A percentile compares a stretch with the other conserved stretches of the same genome.
Conservation (phyloP, 306 rosid species). For the Leucaena leucocephala region DNA sequence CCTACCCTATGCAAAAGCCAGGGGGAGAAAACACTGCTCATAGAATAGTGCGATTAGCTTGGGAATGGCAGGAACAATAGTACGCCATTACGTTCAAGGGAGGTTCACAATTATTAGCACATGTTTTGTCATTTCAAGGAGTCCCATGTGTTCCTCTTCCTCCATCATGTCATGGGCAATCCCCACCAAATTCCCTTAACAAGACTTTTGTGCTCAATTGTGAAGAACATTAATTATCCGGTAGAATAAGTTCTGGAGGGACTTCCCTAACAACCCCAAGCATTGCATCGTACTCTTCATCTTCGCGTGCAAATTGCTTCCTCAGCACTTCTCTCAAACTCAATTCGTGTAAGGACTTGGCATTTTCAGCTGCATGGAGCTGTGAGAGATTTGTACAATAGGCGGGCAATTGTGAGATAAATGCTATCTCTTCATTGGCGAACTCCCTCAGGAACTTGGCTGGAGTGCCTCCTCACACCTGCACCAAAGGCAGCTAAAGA, state of each 20-base stretch:
- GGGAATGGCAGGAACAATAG: neutral
- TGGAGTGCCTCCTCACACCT: conserved; percentile 99
- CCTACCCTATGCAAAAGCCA: neutral
- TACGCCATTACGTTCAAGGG: neutral
- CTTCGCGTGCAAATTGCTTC: conserved; percentile 80
- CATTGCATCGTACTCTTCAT: conserved; percentile 91
- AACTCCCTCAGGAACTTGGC: conserved; percentile 93
- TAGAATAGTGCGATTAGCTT: neutral
- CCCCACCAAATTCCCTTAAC: no score
- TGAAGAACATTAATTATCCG: conserved; percentile 68
- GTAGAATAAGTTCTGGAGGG: conserved; percentile 80
- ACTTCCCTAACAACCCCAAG: conserved; percentile 82
- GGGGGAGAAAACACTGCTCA: neutral
- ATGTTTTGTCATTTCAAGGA: neutral
- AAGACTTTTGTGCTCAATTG: neutral
- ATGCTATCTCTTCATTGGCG: conserved; percentile 79
- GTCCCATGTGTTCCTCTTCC: neutral
- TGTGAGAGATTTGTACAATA: conserved; percentile 85
- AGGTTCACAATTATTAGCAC: neutral
- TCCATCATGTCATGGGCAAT: neutral
- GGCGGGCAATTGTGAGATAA: conserved; percentile 78
- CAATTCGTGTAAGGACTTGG: conserved; percentile 74
- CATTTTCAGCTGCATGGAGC: conserved; percentile 93
- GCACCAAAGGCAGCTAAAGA: conserved; percentile 30
- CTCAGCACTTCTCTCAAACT: conserved; percentile 80